phyloP scores from a whole-genome alignment of 2,329 filamentous ascomycete species.

The Chrysosporium queenslandicum region DNA sequence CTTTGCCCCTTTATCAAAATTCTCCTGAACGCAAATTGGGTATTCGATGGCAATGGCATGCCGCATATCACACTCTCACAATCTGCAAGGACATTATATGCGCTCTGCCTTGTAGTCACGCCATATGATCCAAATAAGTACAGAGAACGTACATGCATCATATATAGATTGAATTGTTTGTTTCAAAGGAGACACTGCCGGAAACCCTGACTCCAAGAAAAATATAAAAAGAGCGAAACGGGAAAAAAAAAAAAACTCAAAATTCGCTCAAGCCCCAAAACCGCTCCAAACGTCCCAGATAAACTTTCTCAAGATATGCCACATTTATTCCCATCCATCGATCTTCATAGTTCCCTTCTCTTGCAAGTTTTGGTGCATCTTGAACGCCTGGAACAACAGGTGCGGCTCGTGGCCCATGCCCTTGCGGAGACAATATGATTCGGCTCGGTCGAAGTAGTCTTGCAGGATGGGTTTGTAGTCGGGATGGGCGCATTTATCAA shows the following conservation, averaged over 20 bases:
- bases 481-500: slow-evolving; percentile 76
- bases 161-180: no score
- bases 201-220: no score
- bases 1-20: background rate
- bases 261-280: background rate
- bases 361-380: slow-evolving; percentile 74
- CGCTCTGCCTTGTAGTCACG: no score
- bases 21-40: no score
- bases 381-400: slow-evolving; percentile 73
- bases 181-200: no score
- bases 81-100: no score
- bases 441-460: slow-evolving; percentile 76
- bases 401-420: slow-evolving; percentile 88
- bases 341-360: slow-evolving; percentile 88
- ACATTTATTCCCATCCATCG: slow-evolving; percentile 48
- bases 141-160: no score
- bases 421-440: slow-evolving; percentile 74
- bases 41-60: no score
- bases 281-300: background rate
- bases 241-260: background rate
- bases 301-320: no score
- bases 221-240: background rate
- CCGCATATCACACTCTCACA: no score
- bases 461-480: slow-evolving; percentile 72
- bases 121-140: no score